Conservation (phyloP, 1,284 basidiomycete species). For the Meripilus lineatus region DNA sequence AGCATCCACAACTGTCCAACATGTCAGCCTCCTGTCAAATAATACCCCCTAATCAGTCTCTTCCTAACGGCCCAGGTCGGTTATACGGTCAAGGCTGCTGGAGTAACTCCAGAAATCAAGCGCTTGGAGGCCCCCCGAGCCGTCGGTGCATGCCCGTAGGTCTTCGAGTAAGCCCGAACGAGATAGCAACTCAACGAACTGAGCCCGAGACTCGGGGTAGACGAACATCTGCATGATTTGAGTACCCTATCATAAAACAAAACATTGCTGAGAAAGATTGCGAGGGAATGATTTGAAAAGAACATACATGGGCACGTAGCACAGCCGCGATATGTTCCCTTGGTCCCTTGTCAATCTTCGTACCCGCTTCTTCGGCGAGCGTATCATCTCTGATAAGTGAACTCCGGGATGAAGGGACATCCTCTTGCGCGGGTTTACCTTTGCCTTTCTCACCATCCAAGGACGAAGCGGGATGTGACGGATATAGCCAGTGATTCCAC, state of each 20-base stretch:
- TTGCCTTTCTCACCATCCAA: neutral
- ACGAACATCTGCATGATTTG: slow-evolving; percentile 55
- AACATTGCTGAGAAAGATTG: slow-evolving; percentile 5
- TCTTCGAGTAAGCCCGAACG: slow-evolving; percentile 39
- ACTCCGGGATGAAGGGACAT: too few species aligned
- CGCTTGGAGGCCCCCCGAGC: slow-evolving; percentile 19
- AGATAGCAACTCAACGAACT: slow-evolving; percentile 50
- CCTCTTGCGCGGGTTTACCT: too few species aligned
- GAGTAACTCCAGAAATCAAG: slow-evolving; percentile 31
- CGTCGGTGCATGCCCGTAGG: too few species aligned
- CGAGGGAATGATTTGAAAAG: neutral
- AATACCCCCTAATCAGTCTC: too few species aligned
- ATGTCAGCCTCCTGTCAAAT: too few species aligned
- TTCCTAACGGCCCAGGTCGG: too few species aligned
- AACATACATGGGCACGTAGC: slow-evolving; percentile 49
- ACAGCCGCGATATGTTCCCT: slow-evolving; percentile 43
- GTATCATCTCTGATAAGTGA: too few species aligned
- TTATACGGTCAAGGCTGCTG: slow-evolving; percentile 11
- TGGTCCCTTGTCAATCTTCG: slow-evolving; percentile 25
- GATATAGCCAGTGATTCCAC: slow-evolving; percentile 58
- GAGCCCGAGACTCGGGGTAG: slow-evolving; percentile 66
- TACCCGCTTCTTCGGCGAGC: slow-evolving; percentile 6
- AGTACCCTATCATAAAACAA: slow-evolving; percentile 37
- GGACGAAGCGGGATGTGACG: too few species aligned
- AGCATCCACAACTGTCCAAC: too few species aligned